phyloP scores from a whole-genome alignment of 2,329 filamentous ascomycete species.

The Camptophora hylomeconis region DNA sequence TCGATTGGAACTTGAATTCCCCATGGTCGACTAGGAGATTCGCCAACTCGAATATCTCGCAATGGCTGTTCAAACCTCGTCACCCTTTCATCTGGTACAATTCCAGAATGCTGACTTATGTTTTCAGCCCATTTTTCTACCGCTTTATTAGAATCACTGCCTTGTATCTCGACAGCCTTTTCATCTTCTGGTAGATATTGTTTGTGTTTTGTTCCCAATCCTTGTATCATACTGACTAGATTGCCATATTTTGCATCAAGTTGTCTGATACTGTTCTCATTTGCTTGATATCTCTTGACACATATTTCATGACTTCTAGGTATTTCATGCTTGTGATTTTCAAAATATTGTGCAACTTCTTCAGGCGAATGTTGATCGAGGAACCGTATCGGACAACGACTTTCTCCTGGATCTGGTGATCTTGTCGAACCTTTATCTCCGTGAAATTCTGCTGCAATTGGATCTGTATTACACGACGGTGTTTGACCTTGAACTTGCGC shows the following conservation, averaged over 20 bases:
- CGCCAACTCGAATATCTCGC: constrained; percentile 82
- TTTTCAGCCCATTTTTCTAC: constrained; percentile 79
- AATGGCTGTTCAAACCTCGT: constrained; percentile 72
- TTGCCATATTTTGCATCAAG: constrained; percentile 90
- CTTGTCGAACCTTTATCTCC: constrained; percentile 34
- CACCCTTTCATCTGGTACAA: constrained; percentile 46
- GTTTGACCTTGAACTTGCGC: constrained; percentile 32
- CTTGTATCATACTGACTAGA: constrained; percentile 87
- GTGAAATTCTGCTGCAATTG: constrained; percentile 36
- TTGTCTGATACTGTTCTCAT: constrained; percentile 71
- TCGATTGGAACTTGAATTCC: constrained; percentile 67
- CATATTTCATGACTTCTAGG: constrained; percentile 90
- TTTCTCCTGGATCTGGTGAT: constrained; percentile 38
- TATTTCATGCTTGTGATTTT: constrained; percentile 89
- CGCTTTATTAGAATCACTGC: constrained; percentile 47
- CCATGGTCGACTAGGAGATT: constrained; percentile 88
- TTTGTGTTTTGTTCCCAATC: constrained; percentile 74
- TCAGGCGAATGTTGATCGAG: constrained; percentile 85
- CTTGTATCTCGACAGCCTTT: constrained; percentile 23
- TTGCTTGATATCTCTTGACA: constrained; percentile 76
- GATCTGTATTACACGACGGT: constrained; percentile 31
- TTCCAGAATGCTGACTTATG: constrained; percentile 43
- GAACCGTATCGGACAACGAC: constrained; percentile 76
- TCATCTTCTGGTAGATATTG: constrained; percentile 59
- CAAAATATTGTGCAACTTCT: constrained; percentile 85